Conservation (phyloP, 2,329 filamentous ascomycete genomes). For the Pseudopyricularia javanii region DNA sequence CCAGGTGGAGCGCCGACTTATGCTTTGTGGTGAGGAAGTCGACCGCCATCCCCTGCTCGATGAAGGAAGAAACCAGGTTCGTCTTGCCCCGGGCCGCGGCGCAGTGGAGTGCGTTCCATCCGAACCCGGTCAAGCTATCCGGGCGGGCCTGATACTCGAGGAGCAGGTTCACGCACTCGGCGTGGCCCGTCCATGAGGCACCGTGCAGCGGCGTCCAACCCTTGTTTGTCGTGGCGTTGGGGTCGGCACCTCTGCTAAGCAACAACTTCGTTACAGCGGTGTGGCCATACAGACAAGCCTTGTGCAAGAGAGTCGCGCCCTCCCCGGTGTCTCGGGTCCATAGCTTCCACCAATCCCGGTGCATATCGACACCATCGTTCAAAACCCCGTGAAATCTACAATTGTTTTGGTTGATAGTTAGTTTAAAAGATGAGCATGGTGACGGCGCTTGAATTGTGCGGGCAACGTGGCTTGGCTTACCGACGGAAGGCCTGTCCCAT, state of each 20-base stretch:
- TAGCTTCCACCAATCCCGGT: not conserved
- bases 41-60: not conserved
- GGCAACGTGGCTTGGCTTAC: not conserved
- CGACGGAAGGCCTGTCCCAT: not conserved
- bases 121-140: not conserved
- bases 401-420: not conserved
- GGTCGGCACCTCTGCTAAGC: not conserved
- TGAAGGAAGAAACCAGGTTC: not conserved
- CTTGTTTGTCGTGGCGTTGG: not conserved
- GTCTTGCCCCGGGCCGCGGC: not conserved
- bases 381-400: not conserved
- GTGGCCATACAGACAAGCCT: not conserved
- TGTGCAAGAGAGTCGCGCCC: not conserved
- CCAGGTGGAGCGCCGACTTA: not conserved
- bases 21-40: not conserved
- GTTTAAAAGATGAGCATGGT: not conserved
- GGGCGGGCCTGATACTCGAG: not conserved
- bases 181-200: not conserved
- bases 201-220: not conserved
- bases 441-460: not conserved
- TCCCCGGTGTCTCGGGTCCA: not conserved
- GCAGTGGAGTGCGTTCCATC: not conserved
- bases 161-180: not conserved
- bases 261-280: not conserved
- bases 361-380: not conserved